phyloP scores from a whole-genome alignment of 1,139 yeast genomes.

The Taphrina confusa region DNA sequence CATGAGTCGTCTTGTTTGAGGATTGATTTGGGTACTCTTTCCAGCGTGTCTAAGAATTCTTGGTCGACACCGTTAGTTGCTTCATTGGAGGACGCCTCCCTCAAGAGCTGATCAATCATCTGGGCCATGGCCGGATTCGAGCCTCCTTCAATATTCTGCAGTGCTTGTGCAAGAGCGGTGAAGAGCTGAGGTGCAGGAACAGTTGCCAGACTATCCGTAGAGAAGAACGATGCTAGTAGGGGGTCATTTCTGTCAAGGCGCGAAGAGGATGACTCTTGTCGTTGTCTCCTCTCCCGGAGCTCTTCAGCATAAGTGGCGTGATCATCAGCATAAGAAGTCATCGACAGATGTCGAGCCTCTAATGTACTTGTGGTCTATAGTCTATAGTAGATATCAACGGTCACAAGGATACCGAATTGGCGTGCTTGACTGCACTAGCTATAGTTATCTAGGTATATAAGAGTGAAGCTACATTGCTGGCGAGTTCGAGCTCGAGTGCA shows the following conservation, averaged over 20 bases:
- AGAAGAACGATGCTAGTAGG: constrained; percentile 14
- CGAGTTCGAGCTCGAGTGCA: no score
- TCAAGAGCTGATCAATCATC: constrained; percentile 25
- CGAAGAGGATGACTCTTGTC: not conserved
- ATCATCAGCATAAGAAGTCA: constrained; percentile 33
- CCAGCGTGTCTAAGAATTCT: constrained; percentile 70
- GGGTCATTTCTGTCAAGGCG: constrained; percentile 24
- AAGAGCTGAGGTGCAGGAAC: not conserved
- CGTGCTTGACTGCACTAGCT: no score
- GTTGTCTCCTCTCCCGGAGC: not conserved
- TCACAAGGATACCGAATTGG: no score
- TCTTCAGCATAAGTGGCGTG: constrained; percentile 25
- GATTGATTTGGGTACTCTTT: constrained; percentile 59
- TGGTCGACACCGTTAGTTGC: constrained; percentile 61
- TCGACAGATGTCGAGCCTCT: no score
- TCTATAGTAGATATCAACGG: no score
- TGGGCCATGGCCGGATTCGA: constrained; percentile 6
- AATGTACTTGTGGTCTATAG: no score
- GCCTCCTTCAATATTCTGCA: constrained; percentile 8
- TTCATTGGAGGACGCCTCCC: constrained; percentile 10
- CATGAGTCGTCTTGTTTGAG: constrained; percentile 65
- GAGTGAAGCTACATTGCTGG: no score
- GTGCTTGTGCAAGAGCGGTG: constrained; percentile 17
- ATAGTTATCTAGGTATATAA: no score
- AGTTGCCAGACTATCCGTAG: not conserved